phyloP scores from a whole-genome alignment of 768 basidiomycete genomes.

The Rhizopogon vulgaris region DNA sequence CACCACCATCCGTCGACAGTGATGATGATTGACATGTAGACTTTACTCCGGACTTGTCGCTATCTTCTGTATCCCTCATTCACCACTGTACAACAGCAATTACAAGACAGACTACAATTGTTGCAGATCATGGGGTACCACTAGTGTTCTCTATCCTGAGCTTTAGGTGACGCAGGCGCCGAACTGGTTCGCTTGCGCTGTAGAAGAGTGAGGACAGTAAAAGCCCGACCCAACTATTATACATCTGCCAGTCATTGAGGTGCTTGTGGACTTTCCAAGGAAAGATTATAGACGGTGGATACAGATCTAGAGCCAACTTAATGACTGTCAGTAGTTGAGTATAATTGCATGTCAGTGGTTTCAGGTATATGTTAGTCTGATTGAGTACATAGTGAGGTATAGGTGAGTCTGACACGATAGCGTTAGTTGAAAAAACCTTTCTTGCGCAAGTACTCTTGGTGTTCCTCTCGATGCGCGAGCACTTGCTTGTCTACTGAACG shows the following conservation, averaged over 20 bases:
- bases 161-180: background rate
- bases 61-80: conserved; percentile 4
- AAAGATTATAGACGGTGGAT: too few relatives aligned
- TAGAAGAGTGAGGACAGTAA: too few relatives aligned
- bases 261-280: too few relatives aligned
- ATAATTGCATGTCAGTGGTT: background rate
- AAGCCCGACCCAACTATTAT: too few relatives aligned
- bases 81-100: conserved; percentile 17
- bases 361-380: background rate
- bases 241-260: too few relatives aligned
- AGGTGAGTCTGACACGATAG: background rate
- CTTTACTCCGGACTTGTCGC: conserved; percentile 1
- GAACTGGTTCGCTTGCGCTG: background rate
- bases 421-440: conserved; percentile 36
- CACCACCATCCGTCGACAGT: conserved; percentile 33
- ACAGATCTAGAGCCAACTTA: too few relatives aligned
- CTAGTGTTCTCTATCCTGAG: background rate
- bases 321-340: too few relatives aligned
- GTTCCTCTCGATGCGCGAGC: conserved; percentile 39
- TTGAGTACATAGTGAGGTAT: background rate
- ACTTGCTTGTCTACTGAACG: conserved; percentile 43
- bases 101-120: conserved; percentile 3
- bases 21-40: conserved; percentile 41
- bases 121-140: background rate
- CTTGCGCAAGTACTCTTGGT: conserved; percentile 35